Evolutionary conservation across 208 protist species (phyloP).

Genomic region (Trypanosoma rangeli): DNA sequence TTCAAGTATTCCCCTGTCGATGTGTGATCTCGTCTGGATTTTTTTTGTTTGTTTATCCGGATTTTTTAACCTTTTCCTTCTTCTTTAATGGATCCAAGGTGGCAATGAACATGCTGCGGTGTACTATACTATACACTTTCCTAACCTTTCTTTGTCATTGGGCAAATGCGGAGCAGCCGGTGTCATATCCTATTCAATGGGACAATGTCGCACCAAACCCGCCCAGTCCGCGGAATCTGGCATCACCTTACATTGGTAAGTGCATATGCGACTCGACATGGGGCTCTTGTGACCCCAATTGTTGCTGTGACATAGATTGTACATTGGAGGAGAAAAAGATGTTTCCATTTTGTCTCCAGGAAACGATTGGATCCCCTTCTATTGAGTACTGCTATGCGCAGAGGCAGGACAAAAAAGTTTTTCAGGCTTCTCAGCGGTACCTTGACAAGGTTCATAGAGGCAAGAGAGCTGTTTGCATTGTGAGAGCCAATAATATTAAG

Average conservation of each 20-base stretch:
- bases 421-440: constrained; percentile 48
- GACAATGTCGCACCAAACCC: constrained; percentile 29
- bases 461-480: constrained; percentile 51
- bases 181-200: constrained; percentile 47
- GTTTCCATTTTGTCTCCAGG: constrained; percentile 60
- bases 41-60: constrained; percentile 11
- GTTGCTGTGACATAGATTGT: constrained; percentile 80
- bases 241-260: constrained; percentile 72
- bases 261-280: constrained; percentile 75
- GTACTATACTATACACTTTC: constrained; percentile 4
- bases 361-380: constrained; percentile 46
- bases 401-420: constrained; percentile 30
- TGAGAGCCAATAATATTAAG: constrained; percentile 59
- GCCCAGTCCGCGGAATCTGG: constrained; percentile 46
- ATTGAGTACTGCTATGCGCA: constrained; percentile 58
- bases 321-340: constrained; percentile 21
- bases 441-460: constrained; percentile 40
- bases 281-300: constrained; percentile 70
- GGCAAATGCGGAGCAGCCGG: constrained; percentile 25
- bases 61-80: constrained; percentile 22
- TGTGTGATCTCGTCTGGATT: too few species aligned
- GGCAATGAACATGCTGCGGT: not conserved
- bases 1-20: too few species aligned
- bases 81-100: constrained; percentile 25
- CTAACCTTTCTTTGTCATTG: not conserved